Base-by-base conservation (phyloP, 106 monocot genomes). In the Cymbidium sinense region DNA sequence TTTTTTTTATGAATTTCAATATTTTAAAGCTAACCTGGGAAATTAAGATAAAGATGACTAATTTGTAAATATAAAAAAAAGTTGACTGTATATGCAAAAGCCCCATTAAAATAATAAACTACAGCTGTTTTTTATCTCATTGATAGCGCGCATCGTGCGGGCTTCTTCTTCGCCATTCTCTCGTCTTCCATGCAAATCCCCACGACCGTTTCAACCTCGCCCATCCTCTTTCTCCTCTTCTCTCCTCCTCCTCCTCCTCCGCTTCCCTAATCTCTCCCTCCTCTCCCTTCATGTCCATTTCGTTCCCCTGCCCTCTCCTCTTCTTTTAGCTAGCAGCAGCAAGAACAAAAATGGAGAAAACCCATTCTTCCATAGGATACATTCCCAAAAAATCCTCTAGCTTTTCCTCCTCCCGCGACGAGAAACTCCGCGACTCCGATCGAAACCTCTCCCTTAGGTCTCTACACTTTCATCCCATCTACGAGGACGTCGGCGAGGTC, bases 361-460 rank as follows among this genome's bases (percentile, higher is more conserved):
- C 23, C 77, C 81, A 81, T 39, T 28, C 65, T 43, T 73, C 55
- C 52, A 64, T n/a, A n/a, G n/a, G n/a, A n/a, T n/a, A n/a, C n/a
- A n/a, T 81, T 9, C 54, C 85, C 27, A 65, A 78, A n/a, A 85
- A 81, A 50, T 78, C 82, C 64, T 75, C 75, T 17, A 82, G 82
- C 85, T 90, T 86, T 58, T 44, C 75, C 76, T 30, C 77, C 80
- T 13, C 44, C 25, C 67, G 77, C 30, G 77, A 75, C 2, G 86
- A 84, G 15, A 81, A 76, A 44, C 64, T 65, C 75, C 28, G 75
- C 76, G 31, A 25, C 28, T 44, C 74, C 62, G 55, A 58, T 39
- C 80, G 80, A 64, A 80, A 65, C 55, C 64, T 80, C 75, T 80
- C 80, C 75, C 75, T 80, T 44, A 27, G 55, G 15, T 80, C 80